Conservation (phyloP, 768 basidiomycete species). For the Lentinula aciculospora region DNA sequence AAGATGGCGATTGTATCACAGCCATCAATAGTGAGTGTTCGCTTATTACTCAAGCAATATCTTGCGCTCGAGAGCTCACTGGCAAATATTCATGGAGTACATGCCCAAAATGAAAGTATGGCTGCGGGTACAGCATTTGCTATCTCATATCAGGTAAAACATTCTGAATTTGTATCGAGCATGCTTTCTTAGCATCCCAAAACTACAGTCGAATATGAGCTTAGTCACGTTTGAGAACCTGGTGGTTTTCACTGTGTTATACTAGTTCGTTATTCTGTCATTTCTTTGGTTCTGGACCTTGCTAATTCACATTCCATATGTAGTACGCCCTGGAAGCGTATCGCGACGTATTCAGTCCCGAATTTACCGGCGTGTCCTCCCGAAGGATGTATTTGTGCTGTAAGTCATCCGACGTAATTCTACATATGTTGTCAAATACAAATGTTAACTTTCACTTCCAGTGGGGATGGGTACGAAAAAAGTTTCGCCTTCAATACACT, state of each 20-base stretch:
- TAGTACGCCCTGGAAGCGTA: conserved; percentile 38
- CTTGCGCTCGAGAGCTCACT: no score
- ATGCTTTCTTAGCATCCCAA: background rate
- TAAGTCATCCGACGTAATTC: conserved; percentile 15
- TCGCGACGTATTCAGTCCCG: conserved; percentile 36
- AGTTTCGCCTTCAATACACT: background rate
- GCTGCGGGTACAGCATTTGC: conserved; percentile 42
- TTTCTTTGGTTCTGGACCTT: background rate
- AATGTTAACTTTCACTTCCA: conserved; percentile 9
- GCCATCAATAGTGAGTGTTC: conserved; percentile 28
- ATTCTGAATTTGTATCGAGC: background rate
- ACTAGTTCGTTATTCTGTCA: conserved; percentile 24
- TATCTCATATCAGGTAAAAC: conserved; percentile 32
- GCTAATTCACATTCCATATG: background rate
- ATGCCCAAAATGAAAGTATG: conserved; percentile 39
- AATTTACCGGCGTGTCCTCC: conserved; percentile 37
- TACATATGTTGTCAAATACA: background rate
- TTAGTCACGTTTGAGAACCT: conserved; percentile 36
- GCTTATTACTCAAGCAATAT: background rate
- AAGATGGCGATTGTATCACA: conserved; percentile 26
- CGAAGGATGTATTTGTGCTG: conserved; percentile 38
- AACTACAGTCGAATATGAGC: conserved; percentile 26
- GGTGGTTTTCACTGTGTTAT: conserved; percentile 35
- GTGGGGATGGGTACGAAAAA: conserved; percentile 37
- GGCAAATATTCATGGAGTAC: no score